phyloP scores from a whole-genome alignment of 106 monocot genomes.

The Chionographis japonica region DNA sequence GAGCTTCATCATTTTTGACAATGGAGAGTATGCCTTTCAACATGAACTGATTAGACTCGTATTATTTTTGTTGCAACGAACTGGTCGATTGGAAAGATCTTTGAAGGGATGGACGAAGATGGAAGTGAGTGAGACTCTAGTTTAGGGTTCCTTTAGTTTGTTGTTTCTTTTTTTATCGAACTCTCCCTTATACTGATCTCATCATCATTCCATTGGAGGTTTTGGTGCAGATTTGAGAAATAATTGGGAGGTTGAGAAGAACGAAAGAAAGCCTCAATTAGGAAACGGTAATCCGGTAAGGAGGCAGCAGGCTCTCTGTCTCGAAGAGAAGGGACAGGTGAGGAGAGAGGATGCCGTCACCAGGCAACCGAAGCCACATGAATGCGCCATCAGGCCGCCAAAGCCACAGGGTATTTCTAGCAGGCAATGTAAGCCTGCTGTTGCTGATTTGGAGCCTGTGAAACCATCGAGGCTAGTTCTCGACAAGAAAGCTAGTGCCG shows the following conservation, averaged over 20 bases:
- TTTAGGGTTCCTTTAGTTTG: neutral
- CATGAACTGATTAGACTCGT: neutral
- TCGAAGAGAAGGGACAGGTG: neutral
- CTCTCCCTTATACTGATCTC: neutral
- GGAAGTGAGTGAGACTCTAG: slow-evolving; percentile 6
- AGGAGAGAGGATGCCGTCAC: neutral
- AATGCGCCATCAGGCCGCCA: neutral
- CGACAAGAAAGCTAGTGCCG: neutral
- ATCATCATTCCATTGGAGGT: neutral
- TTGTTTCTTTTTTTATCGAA: neutral
- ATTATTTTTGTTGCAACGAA: neutral
- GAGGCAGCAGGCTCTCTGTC: neutral
- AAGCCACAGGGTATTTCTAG: neutral
- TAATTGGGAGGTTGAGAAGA: neutral
- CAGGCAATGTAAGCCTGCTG: neutral
- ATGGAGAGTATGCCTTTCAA: neutral
- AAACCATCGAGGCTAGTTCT: neutral
- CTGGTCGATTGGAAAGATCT: slow-evolving; percentile 5
- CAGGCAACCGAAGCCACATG: neutral
- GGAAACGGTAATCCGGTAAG: neutral
- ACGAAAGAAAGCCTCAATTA: neutral
- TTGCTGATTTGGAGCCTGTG: neutral
- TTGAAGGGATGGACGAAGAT: slow-evolving; percentile 16
- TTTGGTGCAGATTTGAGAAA: neutral
- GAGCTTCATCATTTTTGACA: neutral